Evolutionary conservation across 2,329 filamentous ascomycete genomes (phyloP), one percentile per base, ranked within the genome.

Genomic region (Pyricularia grisea): DNA sequence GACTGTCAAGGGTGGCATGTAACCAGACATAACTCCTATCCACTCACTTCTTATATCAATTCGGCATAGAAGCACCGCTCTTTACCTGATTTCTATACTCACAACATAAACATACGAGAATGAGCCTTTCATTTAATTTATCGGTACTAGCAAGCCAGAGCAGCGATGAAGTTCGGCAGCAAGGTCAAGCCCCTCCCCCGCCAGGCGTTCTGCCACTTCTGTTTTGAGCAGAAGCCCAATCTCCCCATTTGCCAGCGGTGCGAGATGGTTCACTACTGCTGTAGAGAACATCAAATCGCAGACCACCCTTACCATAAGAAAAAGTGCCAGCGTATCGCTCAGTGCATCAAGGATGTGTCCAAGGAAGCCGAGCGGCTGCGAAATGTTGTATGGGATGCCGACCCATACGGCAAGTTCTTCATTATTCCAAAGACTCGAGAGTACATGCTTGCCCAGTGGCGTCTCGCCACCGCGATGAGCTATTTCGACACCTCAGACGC

Each of bases 381-480:
- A 61, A 4, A 55, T n/a, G 1, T n/a, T 7, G 69, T 70, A 64
- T 28, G 68, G 17, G 66, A 72, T 25, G 65, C 17, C 31, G 66
- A 69, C 25, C 65, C 33, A 1, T 36, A 77, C 7, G 78, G 79
- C 9, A 55, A 72, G 4, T 81, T 81, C 72, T 80, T 76, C 75
- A 72, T 69, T 3, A 71, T 77, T 11, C 0, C 60, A 4, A 71
- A 69, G 9, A 81, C 79, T 14, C 75, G 75, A 42, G 68, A 72
- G 66, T 82, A 81, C 74, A 80, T 81, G 78, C 69, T 69, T 27
- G 75, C 76, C 2, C 77, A 77, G 30, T 74, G 72, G 50, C 71
- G 60, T 0, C 70, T 75, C 14, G 73, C 74, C 17, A 69, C 77
- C 33, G 71, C 73, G 2, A 69, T 81, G 55, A 69, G 73, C n/a